Base-by-base conservation (phyloP, 345 rosid species). In the Syzygium aromaticum region DNA sequence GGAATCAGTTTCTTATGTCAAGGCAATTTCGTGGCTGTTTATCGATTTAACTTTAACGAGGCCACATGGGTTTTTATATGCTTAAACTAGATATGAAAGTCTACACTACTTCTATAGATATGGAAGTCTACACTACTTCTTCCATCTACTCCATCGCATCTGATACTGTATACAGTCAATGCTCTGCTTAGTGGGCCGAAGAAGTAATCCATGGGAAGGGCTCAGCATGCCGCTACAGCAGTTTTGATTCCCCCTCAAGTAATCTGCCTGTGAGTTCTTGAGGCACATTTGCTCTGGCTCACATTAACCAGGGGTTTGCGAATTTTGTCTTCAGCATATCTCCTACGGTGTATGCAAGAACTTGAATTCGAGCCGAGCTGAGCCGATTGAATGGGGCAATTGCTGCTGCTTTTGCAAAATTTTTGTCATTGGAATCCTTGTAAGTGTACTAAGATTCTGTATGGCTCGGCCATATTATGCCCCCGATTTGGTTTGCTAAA, bases 371-470 rank as follows among this genome's bases (percentile, higher is more conserved):
- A 33, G 38, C 38, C 93, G 6, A 92, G 38, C 38, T 93, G 6
- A 92, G 90, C 85, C 92, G 92, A 80, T 90, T 94, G 87, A 91
- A 88, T 6, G 94, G 95, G 63, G 86, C 90, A 8, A 91, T 94
- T 85, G 46, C 89, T 51, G 56, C 86, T 52, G 88, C 82, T 84
- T 86, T 94, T 84, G 82, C 92, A 57, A 88, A 89, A 52, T 94
- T 94, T 89, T 89, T 87, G 21, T 87, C 43, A 38, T 88, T 95
- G 90, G 87, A 93, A 87, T 88, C 86, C 77, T 82, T 93, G 96
- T 93, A 88, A 91, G 95, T 88, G 80, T 21, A 14, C 78, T 67
- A 8, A 67, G 78, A 33, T 67, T 67, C 3, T 23, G 19, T 2
- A 17, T 8, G 13, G 25, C 46, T 67, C 46, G 1, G 78, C 78